Percentiles rank a stretch among this genome's conserved stretches.
phyloP scores from a whole-genome alignment of 2,329 filamentous ascomycete species.

The Aspergillus tubingensis region DNA sequence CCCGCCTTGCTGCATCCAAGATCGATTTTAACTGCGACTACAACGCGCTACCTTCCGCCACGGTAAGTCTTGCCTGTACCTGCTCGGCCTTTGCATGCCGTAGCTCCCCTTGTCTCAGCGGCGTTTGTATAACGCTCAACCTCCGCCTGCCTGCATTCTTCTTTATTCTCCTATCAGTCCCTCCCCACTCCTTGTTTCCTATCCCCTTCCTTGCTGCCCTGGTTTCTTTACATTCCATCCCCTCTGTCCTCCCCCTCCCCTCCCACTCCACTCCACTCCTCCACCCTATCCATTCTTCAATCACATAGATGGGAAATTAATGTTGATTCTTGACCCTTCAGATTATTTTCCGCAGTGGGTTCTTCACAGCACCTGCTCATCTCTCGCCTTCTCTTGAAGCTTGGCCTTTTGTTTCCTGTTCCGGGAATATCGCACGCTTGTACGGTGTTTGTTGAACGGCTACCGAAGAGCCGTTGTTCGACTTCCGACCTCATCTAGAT shows the following conservation, averaged over 20 bases:
- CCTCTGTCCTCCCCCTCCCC: not conserved
- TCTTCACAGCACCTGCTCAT: not conserved
- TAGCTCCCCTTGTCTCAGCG: slow-evolving; percentile 11
- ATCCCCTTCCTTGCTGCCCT: slow-evolving; percentile 13
- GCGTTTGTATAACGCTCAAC: slow-evolving; percentile 11
- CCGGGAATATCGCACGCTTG: slow-evolving; percentile 11
- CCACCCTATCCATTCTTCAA: slow-evolving; percentile 18
- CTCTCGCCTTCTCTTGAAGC: not conserved
- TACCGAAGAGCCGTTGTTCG: not conserved
- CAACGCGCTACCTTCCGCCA: not conserved
- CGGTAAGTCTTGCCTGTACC: slow-evolving; percentile 5
- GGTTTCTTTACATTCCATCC: slow-evolving; percentile 16
- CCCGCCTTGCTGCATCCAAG: not conserved
- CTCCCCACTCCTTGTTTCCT: slow-evolving; percentile 16
- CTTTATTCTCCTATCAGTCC: slow-evolving; percentile 20
- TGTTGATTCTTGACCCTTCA: slow-evolving; percentile 2
- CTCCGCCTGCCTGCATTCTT: slow-evolving; percentile 20
- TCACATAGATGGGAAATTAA: slow-evolving; percentile 21
- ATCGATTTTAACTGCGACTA: not conserved
- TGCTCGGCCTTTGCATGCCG: slow-evolving; percentile 1
- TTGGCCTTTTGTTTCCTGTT: slow-evolving; percentile 8
- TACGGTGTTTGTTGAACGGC: not conserved
- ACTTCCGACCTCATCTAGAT: not conserved
- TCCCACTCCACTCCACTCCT: slow-evolving; percentile 17
- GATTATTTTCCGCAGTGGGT: not conserved